Evolutionary conservation across 192 early-diverging fungal genomes (phyloP).

Genomic region (Entomortierella chlamydospora): DNA sequence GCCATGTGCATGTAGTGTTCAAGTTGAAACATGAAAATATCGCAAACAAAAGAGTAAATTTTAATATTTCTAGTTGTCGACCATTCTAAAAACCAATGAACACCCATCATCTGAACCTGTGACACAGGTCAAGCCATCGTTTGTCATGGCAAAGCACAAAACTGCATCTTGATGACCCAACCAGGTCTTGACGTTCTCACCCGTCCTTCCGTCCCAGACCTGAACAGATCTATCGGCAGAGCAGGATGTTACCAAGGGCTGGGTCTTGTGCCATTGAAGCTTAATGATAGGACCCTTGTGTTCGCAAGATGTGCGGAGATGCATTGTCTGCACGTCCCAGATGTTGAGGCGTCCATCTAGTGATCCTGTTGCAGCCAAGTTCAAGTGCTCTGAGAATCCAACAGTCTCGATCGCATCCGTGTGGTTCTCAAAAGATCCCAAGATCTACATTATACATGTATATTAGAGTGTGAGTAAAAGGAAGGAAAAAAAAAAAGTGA

Average conservation of each 20-base stretch:
- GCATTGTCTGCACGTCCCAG: slow-evolving; percentile 91
- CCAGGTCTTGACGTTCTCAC: slow-evolving; percentile 77
- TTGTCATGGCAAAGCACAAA: slow-evolving; percentile 81
- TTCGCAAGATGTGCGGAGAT: slow-evolving; percentile 80
- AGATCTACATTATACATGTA: slow-evolving; percentile 59
- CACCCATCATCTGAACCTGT: slow-evolving; percentile 90
- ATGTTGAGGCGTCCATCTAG: slow-evolving; percentile 91
- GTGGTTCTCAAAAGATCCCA: slow-evolving; percentile 86
- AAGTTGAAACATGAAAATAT: too few relatives aligned
- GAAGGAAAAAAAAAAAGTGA: background rate
- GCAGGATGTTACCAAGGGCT: slow-evolving; percentile 77
- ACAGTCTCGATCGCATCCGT: slow-evolving; percentile 90
- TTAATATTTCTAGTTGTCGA: slow-evolving; percentile 40
- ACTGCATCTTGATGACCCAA: slow-evolving; percentile 90
- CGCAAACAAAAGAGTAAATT: too few relatives aligned
- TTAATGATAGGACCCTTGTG: slow-evolving; percentile 91
- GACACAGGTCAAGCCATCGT: slow-evolving; percentile 77
- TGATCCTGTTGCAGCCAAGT: slow-evolving; percentile 86
- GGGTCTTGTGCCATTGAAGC: slow-evolving; percentile 75
- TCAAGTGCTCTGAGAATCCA: slow-evolving; percentile 75
- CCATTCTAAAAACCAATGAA: slow-evolving; percentile 73
- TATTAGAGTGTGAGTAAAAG: background rate
- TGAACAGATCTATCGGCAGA: slow-evolving; percentile 87
- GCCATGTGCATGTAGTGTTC: too few relatives aligned
- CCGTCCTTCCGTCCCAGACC: slow-evolving; percentile 93